phyloP scores from a whole-genome alignment of 768 basidiomycete species.

The Boletus rex-veris region DNA sequence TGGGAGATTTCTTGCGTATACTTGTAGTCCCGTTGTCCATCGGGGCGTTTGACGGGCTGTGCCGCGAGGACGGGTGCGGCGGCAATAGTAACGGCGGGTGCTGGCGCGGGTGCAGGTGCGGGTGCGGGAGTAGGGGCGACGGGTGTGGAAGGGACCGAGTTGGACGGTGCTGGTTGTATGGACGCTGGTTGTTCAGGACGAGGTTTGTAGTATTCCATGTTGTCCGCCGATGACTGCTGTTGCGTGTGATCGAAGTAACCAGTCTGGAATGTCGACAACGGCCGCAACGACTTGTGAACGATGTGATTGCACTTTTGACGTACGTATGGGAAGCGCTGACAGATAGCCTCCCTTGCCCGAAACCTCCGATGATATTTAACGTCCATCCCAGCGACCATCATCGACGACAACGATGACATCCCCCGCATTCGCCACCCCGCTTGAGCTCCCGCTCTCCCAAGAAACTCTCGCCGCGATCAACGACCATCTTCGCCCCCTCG shows the following conservation, averaged over 20 bases:
- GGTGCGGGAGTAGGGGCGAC: slow-evolving; percentile 9
- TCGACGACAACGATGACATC: slow-evolving; percentile 8
- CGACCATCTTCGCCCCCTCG: slow-evolving; percentile 60
- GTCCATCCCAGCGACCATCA: too few species aligned
- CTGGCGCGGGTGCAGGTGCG: background rate
- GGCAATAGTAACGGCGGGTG: slow-evolving; percentile 5
- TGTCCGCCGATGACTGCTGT: background rate
- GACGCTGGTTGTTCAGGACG: slow-evolving; percentile 21
- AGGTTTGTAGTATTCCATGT: slow-evolving; percentile 30
- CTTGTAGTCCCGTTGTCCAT: slow-evolving; percentile 64
- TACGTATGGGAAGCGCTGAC: too few species aligned
- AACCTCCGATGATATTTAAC: background rate
- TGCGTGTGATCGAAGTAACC: background rate
- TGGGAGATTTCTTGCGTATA: slow-evolving; percentile 91
- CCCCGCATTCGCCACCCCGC: slow-evolving; percentile 30
- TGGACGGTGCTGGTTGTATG: slow-evolving; percentile 13
- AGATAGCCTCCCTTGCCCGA: too few species aligned
- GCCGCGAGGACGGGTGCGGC: slow-evolving; percentile 3
- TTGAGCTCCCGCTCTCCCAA: slow-evolving; percentile 54
- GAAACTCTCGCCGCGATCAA: slow-evolving; percentile 70
- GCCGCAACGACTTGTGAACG: background rate
- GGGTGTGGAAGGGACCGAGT: slow-evolving; percentile 21
- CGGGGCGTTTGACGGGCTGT: slow-evolving; percentile 16
- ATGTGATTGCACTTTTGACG: background rate
- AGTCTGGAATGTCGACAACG: background rate